These are phyloP conservation scores for Perilla frutescens DNA, from an alignment of 257 asterid genomes.

Conservation along the genomic window DNA sequence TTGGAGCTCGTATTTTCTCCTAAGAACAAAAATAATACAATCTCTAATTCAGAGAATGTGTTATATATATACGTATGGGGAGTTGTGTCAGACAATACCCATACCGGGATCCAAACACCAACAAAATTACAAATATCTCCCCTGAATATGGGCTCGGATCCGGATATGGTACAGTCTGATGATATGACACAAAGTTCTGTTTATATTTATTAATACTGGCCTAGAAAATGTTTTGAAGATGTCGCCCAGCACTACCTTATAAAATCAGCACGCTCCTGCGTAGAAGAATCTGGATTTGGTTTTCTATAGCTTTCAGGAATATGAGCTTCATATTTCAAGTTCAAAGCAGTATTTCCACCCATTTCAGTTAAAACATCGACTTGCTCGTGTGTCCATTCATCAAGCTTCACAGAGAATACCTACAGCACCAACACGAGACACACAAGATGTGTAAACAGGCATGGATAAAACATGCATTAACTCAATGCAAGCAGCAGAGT, in stretches of 20 bases:
- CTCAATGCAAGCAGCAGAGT: too few relatives aligned
- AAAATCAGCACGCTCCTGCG: conserved; percentile 74
- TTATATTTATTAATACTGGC: not conserved
- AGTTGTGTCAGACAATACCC: too few relatives aligned
- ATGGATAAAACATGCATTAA: too few relatives aligned
- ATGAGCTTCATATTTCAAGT: conserved; percentile 76
- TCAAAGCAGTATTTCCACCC: conserved; percentile 81
- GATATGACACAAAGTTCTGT: too few relatives aligned
- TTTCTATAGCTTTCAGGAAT: conserved; percentile 61
- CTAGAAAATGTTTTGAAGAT: conserved; percentile 3
- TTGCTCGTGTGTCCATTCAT: conserved; percentile 88
- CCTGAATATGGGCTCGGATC: not conserved
- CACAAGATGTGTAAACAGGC: not conserved
- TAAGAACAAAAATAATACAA: conserved; percentile 33
- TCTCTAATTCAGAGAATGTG: conserved; percentile 24
- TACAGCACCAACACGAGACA: conserved; percentile 33
- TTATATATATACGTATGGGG: too few relatives aligned
- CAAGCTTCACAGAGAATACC: conserved; percentile 86
- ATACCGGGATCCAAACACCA: too few relatives aligned
- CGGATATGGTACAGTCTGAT: too few relatives aligned
- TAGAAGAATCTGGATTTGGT: conserved; percentile 71
- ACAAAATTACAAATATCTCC: too few relatives aligned
- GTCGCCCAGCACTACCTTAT: conserved; percentile 59
- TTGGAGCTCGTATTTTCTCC: conserved; percentile 84
- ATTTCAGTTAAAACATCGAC: conserved; percentile 66